These are phyloP conservation scores for Ogataea salicorniae DNA, from an alignment of 805 yeast genomes.

Conservation along the genomic window DNA sequence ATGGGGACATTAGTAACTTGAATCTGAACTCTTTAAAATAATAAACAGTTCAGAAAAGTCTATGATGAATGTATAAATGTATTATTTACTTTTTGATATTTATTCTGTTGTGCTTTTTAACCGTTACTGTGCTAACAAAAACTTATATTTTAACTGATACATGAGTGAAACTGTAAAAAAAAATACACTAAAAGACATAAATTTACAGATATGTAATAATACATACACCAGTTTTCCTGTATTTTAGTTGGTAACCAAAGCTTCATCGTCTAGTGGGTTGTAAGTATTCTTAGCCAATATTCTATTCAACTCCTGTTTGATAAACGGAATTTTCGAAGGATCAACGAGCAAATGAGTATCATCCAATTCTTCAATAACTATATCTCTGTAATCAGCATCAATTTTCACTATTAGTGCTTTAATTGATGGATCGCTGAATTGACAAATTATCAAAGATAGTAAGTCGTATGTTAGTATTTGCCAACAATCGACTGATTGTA, in stretches of 20 bases:
- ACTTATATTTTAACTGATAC: too few relatives aligned
- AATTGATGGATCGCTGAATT: conserved; percentile 79
- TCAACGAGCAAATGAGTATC: conserved; percentile 86
- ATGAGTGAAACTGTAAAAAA: neutral
- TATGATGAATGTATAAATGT: too few relatives aligned
- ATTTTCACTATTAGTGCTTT: conserved; percentile 79
- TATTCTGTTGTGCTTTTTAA: too few relatives aligned
- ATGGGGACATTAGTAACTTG: conserved; percentile 21
- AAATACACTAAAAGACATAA: neutral
- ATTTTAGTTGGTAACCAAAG: conserved; percentile 13
- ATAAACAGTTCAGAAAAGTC: neutral
- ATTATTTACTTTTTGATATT: too few relatives aligned
- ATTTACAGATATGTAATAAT: neutral
- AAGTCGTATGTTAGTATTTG: conserved; percentile 1
- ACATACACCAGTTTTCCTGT: neutral
- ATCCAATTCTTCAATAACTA: conserved; percentile 73
- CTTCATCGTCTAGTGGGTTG: conserved; percentile 76
- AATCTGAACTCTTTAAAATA: conserved; percentile 12
- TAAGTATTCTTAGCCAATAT: conserved; percentile 78
- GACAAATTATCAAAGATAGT: neutral
- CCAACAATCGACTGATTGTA: neutral
- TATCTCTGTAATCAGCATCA: conserved; percentile 71
- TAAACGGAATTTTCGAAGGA: conserved; percentile 65
- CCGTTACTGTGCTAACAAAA: too few relatives aligned
- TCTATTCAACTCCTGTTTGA: conserved; percentile 72